Conservation (phyloP, 371 early-diverging fungal species). For the Cokeromyces recurvatus region DNA sequence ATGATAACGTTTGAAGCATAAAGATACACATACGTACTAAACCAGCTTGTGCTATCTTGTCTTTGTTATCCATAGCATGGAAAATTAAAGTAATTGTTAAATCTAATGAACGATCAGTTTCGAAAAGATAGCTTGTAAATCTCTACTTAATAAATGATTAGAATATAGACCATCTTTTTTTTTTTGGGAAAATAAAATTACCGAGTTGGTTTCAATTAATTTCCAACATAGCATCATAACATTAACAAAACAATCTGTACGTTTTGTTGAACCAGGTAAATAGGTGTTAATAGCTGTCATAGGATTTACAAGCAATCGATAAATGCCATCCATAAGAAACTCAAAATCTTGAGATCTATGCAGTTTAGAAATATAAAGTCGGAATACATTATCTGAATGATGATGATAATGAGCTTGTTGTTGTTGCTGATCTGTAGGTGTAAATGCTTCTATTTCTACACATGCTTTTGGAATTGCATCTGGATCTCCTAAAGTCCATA, state of each 20-base stretch:
- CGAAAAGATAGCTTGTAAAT: conserved; percentile 64
- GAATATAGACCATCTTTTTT: no score
- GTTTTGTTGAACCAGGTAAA: conserved; percentile 76
- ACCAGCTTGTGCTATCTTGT: conserved; percentile 67
- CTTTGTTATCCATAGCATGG: conserved; percentile 59
- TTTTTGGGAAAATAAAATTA: conserved; percentile 16
- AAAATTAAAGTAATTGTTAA: conserved; percentile 61
- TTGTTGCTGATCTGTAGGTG: neutral
- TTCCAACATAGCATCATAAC: conserved; percentile 84
- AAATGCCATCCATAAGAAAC: conserved; percentile 67
- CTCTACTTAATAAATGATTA: conserved; percentile 33
- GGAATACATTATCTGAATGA: conserved; percentile 54
- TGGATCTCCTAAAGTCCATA: conserved; percentile 12
- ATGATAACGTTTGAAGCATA: conserved; percentile 79
- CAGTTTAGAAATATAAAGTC: conserved; percentile 69
- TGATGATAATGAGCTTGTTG: neutral
- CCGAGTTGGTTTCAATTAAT: conserved; percentile 72
- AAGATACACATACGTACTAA: conserved; percentile 77
- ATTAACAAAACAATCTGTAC: conserved; percentile 64
- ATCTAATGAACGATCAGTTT: conserved; percentile 66
- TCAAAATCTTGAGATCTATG: conserved; percentile 77
- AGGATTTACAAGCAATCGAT: conserved; percentile 74
- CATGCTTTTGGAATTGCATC: conserved; percentile 19
- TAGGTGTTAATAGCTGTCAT: conserved; percentile 75
- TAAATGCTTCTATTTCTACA: conserved; percentile 14